Percentiles rank a stretch among this genome's conserved stretches.
Conservation (phyloP, 1,284 basidiomycete species). For the Calocybe gambosa region DNA sequence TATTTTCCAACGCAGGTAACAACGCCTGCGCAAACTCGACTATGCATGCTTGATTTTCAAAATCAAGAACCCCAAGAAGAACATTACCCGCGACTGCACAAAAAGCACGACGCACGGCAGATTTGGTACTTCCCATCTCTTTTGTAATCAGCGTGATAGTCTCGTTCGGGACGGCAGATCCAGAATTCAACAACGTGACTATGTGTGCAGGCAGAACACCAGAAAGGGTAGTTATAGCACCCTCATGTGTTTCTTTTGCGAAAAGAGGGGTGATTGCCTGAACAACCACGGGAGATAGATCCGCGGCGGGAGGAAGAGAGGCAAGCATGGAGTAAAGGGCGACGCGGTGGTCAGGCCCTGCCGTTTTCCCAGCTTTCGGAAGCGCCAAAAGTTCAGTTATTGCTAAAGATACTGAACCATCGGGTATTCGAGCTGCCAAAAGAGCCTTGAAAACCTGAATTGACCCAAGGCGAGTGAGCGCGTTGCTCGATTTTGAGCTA, state of each 20-base stretch:
- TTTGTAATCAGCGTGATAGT: slow-evolving; percentile 49
- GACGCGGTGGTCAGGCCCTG: slow-evolving; percentile 81
- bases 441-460: slow-evolving; percentile 58
- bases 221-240: slow-evolving; percentile 50
- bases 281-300: slow-evolving; percentile 49
- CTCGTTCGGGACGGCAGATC: slow-evolving; percentile 38
- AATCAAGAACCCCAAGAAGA: slow-evolving; percentile 35
- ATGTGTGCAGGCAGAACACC: slow-evolving; percentile 57
- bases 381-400: slow-evolving; percentile 62
- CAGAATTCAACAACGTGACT: slow-evolving; percentile 40
- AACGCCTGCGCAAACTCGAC: slow-evolving; percentile 47
- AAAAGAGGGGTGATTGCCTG: slow-evolving; percentile 55
- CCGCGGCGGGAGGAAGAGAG: slow-evolving; percentile 43
- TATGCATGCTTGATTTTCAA: slow-evolving; percentile 31
- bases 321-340: slow-evolving; percentile 75
- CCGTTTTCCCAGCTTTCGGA: slow-evolving; percentile 78
- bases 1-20: slow-evolving; percentile 58
- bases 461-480: slow-evolving; percentile 54
- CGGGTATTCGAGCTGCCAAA: slow-evolving; percentile 27
- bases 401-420: slow-evolving; percentile 14
- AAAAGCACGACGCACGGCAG: slow-evolving; percentile 45
- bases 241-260: slow-evolving; percentile 75
- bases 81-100: slow-evolving; percentile 43
- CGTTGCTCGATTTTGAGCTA: slow-evolving; percentile 74
- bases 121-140: slow-evolving; percentile 62